Evolutionary conservation across 2,329 filamentous ascomycete species (phyloP).

Genomic region (Penicillium sp.): DNA sequence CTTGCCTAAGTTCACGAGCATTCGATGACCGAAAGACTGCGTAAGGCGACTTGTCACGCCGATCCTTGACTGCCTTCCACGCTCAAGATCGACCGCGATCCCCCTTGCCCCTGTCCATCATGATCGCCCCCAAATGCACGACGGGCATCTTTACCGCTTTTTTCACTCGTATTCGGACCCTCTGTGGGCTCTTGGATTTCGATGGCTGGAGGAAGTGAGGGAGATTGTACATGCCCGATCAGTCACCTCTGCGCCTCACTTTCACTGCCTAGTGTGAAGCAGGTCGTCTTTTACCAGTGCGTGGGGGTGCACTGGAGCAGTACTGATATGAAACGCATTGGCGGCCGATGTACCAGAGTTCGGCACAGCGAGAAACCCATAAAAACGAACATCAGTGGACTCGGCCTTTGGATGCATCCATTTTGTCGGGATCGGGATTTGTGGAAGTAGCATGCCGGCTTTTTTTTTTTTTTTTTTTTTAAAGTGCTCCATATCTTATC

Average conservation of each 20-base stretch:
- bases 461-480: too few species aligned
- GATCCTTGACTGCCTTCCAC: neutral
- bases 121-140: neutral
- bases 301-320: neutral
- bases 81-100: neutral
- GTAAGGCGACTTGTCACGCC: neutral
- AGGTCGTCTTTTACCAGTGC: neutral
- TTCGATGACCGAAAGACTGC: neutral
- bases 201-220: neutral
- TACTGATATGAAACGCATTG: neutral
- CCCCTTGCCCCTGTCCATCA: slow-evolving; percentile 1
- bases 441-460: too few species aligned
- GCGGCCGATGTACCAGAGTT: neutral
- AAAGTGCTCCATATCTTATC: too few species aligned
- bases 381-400: slow-evolving; percentile 1
- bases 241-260: too few species aligned
- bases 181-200: neutral
- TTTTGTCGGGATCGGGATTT: neutral
- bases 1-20: neutral
- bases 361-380: neutral
- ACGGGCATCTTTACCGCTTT: neutral
- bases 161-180: neutral
- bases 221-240: too few species aligned
- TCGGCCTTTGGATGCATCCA: neutral
- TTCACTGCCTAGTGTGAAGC: too few species aligned